Conservation (phyloP, 768 basidiomycete species). For the Hydnum rufescens region DNA sequence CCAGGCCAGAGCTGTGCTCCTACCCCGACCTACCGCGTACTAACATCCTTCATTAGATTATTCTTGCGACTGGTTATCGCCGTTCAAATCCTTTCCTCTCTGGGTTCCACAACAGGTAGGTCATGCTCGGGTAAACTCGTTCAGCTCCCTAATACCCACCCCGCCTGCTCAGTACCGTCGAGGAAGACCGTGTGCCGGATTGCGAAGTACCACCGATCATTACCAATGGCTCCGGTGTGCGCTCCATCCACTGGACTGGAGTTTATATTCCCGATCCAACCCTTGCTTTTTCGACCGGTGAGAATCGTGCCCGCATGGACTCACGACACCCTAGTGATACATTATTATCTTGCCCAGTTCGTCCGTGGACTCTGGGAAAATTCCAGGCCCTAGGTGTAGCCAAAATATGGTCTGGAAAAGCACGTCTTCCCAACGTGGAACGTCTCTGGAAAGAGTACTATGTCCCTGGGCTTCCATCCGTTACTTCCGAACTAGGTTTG, state of each 20-base stretch:
- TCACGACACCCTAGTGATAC: neutral
- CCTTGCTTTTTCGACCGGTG: conserved; percentile 9
- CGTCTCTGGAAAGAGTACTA: neutral
- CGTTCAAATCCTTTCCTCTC: conserved; percentile 42
- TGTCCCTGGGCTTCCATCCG: neutral
- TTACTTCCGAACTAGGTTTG: no score
- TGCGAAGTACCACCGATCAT: conserved; percentile 7
- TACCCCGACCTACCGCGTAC: neutral
- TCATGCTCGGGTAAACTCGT: neutral
- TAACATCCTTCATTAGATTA: conserved; percentile 22
- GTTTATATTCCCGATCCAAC: conserved; percentile 16
- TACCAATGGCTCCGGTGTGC: conserved; percentile 10
- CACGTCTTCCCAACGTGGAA: neutral
- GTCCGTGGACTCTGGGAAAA: neutral
- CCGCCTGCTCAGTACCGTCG: neutral
- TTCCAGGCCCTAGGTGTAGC: neutral
- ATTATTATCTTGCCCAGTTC: neutral
- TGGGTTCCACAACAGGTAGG: neutral
- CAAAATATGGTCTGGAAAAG: neutral
- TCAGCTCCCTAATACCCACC: neutral
- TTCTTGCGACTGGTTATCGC: conserved; percentile 63
- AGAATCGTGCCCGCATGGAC: neutral
- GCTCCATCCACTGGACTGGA: conserved; percentile 12
- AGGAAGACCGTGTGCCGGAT: neutral
- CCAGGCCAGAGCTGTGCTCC: neutral